Conservation (phyloP, 805 yeast species). For the Yueomyces sp. region DNA sequence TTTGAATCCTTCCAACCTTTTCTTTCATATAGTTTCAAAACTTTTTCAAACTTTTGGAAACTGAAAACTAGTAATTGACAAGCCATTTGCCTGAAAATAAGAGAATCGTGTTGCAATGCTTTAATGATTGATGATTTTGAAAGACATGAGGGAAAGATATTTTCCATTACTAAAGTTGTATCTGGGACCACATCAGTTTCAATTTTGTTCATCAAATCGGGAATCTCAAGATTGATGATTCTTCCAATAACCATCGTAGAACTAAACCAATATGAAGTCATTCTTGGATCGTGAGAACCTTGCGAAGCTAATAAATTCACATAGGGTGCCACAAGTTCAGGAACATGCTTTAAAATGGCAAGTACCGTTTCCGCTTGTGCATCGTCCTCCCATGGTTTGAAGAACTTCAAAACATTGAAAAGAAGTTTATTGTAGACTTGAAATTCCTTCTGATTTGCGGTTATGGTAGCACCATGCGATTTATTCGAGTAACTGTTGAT, state of each 20-base stretch:
- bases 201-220: constrained; percentile 24
- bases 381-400: constrained; percentile 75
- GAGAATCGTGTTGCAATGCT: constrained; percentile 37
- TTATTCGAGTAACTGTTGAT: constrained; percentile 7
- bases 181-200: constrained; percentile 25
- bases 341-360: constrained; percentile 36
- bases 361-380: constrained; percentile 44
- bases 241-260: constrained; percentile 49
- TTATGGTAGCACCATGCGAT: constrained; percentile 29
- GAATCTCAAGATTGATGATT: constrained; percentile 45
- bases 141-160: constrained; percentile 51
- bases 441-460: constrained; percentile 38
- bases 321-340: constrained; percentile 68
- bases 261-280: constrained; percentile 75
- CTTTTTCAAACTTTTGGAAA: constrained; percentile 37
- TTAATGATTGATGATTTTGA: constrained; percentile 44
- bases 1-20: constrained; percentile 30
- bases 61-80: constrained; percentile 44
- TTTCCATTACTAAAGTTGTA: constrained; percentile 32
- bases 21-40: constrained; percentile 25
- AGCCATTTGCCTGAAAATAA: constrained; percentile 48
- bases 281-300: constrained; percentile 66
- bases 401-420: constrained; percentile 42
- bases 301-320: constrained; percentile 43
- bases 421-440: constrained; percentile 55